Percentiles rank a stretch among this genome's conserved stretches.
Conservation (phyloP, 805 yeast genomes). For the Wickerhamomyces alni region DNA sequence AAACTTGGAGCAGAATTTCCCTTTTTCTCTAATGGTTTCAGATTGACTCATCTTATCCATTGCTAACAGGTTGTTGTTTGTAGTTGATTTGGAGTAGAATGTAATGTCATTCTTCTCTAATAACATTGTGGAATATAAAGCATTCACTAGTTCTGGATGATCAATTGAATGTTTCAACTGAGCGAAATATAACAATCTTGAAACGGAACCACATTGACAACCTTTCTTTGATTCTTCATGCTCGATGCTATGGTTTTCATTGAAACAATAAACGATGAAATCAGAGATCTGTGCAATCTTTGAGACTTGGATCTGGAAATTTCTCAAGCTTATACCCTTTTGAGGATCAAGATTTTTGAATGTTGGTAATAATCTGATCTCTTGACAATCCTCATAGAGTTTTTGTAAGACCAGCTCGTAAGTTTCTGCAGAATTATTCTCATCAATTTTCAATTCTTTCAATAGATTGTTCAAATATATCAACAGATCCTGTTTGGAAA, state of each 20-base stretch:
- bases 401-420: slow-evolving; percentile 9
- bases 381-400: slow-evolving; percentile 22
- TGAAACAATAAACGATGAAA: slow-evolving; percentile 67
- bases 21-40: slow-evolving; percentile 10
- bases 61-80: slow-evolving; percentile 13
- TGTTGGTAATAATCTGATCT: slow-evolving; percentile 36
- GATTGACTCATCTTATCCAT: slow-evolving; percentile 20
- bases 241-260: slow-evolving; percentile 30
- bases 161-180: slow-evolving; percentile 28
- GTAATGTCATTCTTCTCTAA: slow-evolving; percentile 11
- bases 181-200: slow-evolving; percentile 39
- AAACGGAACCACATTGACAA: slow-evolving; percentile 33
- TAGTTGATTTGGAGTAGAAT: slow-evolving; percentile 7
- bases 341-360: slow-evolving; percentile 62
- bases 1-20: slow-evolving; percentile 25
- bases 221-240: slow-evolving; percentile 6
- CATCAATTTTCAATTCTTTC: slow-evolving; percentile 18
- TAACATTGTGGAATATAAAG: slow-evolving; percentile 18
- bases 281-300: slow-evolving; percentile 72
- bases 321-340: slow-evolving; percentile 70
- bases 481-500: slow-evolving; percentile 31
- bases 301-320: slow-evolving; percentile 82
- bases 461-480: slow-evolving; percentile 14
- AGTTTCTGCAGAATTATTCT: not conserved
- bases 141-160: slow-evolving; percentile 21